A percentile compares a stretch with the other conserved stretches of the same genome.
Evolutionary conservation across 2,329 filamentous ascomycete species (phyloP).

Genomic region (Arthrobotrys pseudoclavata): DNA sequence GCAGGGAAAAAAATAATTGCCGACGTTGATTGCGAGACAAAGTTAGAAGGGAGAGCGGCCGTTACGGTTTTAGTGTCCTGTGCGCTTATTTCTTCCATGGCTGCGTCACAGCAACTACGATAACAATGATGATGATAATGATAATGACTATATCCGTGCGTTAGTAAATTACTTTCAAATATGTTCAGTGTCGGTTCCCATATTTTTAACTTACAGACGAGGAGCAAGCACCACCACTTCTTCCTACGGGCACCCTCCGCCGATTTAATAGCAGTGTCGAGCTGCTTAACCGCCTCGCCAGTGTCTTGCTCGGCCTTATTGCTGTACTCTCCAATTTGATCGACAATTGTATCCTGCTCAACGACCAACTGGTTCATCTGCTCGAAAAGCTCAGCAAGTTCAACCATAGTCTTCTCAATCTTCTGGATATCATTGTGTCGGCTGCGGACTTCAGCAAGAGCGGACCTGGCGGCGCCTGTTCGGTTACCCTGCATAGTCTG

Average conservation of each 20-base stretch:
- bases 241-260: constrained; percentile 78
- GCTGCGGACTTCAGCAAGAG: constrained; percentile 82
- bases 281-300: constrained; percentile 79
- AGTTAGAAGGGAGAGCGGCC: neutral
- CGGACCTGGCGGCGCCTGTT: constrained; percentile 80
- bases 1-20: neutral
- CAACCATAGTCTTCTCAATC: constrained; percentile 90
- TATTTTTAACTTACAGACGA: constrained; percentile 43
- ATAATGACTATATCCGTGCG: constrained; percentile 58
- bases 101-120: constrained; percentile 60
- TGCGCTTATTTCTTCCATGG: constrained; percentile 58
- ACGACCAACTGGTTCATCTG: constrained; percentile 88
- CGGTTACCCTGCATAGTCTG: constrained; percentile 73
- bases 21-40: neutral
- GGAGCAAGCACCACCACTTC: constrained; percentile 74
- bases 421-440: constrained; percentile 90
- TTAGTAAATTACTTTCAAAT: constrained; percentile 1
- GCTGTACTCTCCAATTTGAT: constrained; percentile 85
- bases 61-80: neutral
- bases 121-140: constrained; percentile 60
- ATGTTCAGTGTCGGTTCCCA: neutral
- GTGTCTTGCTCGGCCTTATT: constrained; percentile 89
- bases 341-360: constrained; percentile 84
- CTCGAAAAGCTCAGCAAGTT: constrained; percentile 88
- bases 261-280: constrained; percentile 76